phyloP scores from a whole-genome alignment of 805 yeast genomes.

The Candida quercuum region DNA sequence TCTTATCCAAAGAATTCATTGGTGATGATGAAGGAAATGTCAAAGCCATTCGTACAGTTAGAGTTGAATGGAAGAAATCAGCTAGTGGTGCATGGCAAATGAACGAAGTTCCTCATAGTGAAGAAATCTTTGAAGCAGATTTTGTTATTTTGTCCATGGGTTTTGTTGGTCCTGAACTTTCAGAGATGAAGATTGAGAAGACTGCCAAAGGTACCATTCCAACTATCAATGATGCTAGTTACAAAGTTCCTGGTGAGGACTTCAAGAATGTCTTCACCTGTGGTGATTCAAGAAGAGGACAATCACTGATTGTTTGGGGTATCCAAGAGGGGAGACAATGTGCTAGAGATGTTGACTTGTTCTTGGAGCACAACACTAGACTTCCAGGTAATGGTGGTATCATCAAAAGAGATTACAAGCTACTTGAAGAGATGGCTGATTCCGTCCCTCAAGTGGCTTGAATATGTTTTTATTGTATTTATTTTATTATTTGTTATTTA shows the following conservation, averaged over 20 bases:
- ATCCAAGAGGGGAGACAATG: conserved; percentile 99
- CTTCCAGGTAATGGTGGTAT: conserved; percentile 94
- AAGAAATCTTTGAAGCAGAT: conserved; percentile 93
- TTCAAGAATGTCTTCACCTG: conserved; percentile 93
- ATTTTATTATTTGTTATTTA: neutral
- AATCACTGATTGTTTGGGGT: conserved; percentile 98
- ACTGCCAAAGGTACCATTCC: conserved; percentile 81
- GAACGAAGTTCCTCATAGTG: conserved; percentile 95
- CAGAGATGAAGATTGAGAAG: conserved; percentile 57
- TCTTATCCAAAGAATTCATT: conserved; percentile 90
- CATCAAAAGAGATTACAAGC: conserved; percentile 73
- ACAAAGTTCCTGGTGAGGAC: conserved; percentile 68
- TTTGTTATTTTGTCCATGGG: conserved; percentile 95
- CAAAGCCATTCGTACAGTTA: conserved; percentile 89
- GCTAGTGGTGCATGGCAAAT: conserved; percentile 98
- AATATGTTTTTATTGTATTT: neutral
- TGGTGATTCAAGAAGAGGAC: conserved; percentile 99
- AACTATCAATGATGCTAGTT: conserved; percentile 49
- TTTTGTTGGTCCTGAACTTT: conserved; percentile 92
- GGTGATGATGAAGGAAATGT: conserved; percentile 95
- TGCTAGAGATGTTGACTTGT: conserved; percentile 88
- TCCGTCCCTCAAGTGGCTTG: conserved; percentile 1
- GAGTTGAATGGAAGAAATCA: conserved; percentile 97
- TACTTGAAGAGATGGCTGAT: conserved; percentile 67
- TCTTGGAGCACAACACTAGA: conserved; percentile 69